A percentile compares a stretch with the other conserved stretches of the same genome.
These are phyloP conservation scores for Phytophthora megakarya DNA, from an alignment of 352 stramenopile genomes.

Conservation along the genomic window DNA sequence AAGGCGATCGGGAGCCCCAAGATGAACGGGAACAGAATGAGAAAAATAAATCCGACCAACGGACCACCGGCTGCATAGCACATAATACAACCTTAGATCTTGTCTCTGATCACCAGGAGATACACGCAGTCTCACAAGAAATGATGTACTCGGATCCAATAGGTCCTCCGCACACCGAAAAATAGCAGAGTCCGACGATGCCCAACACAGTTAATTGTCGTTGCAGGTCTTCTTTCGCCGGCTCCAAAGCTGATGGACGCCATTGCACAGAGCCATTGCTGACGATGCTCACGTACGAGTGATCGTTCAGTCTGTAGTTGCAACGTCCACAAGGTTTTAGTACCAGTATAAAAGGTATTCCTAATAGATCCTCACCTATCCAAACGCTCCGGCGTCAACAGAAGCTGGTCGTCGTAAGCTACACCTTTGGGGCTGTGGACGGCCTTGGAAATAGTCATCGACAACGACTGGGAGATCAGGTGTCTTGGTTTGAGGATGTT, in stretches of 20 bases:
- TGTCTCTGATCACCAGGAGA: too few species aligned
- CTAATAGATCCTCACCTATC: constrained; percentile 9
- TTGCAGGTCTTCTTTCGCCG: constrained; percentile 40
- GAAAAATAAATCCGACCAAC: constrained; percentile 84
- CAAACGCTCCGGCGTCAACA: constrained; percentile 9
- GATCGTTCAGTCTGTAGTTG: constrained; percentile 22
- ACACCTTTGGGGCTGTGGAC: constrained; percentile 14
- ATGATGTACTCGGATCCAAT: constrained; percentile 53
- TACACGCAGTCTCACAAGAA: constrained; percentile 30
- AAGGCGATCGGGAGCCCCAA: constrained; percentile 91
- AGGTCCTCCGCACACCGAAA: constrained; percentile 49
- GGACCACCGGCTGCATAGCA: constrained; percentile 41
- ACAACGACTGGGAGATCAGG: neutral
- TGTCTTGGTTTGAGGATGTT: neutral
- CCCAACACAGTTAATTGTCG: constrained; percentile 46
- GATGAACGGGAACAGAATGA: constrained; percentile 88
- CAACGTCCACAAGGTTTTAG: neutral
- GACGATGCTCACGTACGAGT: constrained; percentile 38
- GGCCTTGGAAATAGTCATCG: neutral
- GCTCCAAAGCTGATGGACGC: constrained; percentile 25
- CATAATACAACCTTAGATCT: constrained; percentile 21
- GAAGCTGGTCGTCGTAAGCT: constrained; percentile 18
- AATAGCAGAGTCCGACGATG: constrained; percentile 58
- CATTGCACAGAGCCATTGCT: constrained; percentile 23
- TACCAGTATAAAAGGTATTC: too few species aligned